A percentile compares a stretch with the other conserved stretches of the same genome.
Evolutionary conservation across 2,329 filamentous ascomycete species (phyloP).

Genomic region (Trichoderma sp.): DNA sequence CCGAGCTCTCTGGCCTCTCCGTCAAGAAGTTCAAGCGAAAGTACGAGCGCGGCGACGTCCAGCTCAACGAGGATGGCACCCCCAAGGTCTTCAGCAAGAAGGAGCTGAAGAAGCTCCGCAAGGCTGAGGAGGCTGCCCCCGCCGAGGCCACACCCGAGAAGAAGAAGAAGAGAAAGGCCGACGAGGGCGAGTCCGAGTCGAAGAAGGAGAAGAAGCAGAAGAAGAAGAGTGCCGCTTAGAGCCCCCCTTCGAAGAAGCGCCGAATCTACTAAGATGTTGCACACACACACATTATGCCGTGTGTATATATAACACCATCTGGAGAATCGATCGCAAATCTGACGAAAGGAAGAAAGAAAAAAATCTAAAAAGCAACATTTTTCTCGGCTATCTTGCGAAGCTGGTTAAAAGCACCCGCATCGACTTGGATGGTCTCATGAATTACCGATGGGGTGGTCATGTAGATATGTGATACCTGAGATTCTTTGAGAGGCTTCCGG

Average conservation of each 20-base stretch:
- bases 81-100: conserved; percentile 71
- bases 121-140: conserved; percentile 52
- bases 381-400: conserved; percentile 12
- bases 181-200: conserved; percentile 56
- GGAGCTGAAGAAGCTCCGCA: conserved; percentile 70
- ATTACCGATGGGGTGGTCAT: conserved; percentile 20
- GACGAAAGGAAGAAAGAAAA: conserved; percentile 1
- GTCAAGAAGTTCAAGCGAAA: conserved; percentile 77
- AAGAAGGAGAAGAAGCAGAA: conserved; percentile 60
- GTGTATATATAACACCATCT: not conserved
- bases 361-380: conserved; percentile 8
- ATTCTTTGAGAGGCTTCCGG: conserved; percentile 26
- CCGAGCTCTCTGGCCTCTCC: conserved; percentile 65
- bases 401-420: conserved; percentile 6
- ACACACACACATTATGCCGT: not conserved
- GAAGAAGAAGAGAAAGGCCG: conserved; percentile 72
- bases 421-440: conserved; percentile 8
- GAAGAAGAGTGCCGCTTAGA: conserved; percentile 43
- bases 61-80: conserved; percentile 61
- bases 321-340: not conserved
- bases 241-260: conserved; percentile 20
- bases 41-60: conserved; percentile 71
- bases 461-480: conserved; percentile 34
- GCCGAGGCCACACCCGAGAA: conserved; percentile 30
- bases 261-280: not conserved